Conservation (phyloP, 495 filamentous ascomycete species). For the Penicillium fimorum region DNA sequence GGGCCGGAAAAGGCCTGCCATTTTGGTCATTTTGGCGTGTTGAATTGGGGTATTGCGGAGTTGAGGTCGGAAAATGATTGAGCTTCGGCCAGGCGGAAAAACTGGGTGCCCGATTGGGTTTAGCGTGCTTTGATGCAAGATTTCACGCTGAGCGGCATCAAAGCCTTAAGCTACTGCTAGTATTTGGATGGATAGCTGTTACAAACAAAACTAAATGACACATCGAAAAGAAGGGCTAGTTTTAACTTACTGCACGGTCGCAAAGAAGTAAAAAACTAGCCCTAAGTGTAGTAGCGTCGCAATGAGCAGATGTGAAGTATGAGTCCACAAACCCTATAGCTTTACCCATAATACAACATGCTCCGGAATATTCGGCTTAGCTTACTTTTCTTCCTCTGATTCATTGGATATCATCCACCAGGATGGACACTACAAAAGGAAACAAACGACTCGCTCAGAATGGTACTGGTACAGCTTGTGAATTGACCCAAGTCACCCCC, state of each 20-base stretch:
- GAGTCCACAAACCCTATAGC: background rate
- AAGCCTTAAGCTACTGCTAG: background rate
- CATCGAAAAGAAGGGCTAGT: background rate
- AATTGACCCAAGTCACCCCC: slow-evolving; percentile 42
- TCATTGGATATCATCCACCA: background rate
- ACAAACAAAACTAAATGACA: background rate
- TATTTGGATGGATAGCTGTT: background rate
- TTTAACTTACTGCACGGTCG: background rate
- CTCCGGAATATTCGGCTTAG: background rate
- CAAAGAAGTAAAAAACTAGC: background rate
- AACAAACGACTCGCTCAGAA: background rate
- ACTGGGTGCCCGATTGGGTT: slow-evolving; percentile 29
- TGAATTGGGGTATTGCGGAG: slow-evolving; percentile 2
- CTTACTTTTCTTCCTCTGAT: background rate
- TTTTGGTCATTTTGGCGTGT: slow-evolving; percentile 26
- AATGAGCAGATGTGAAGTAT: background rate
- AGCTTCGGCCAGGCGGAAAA: slow-evolving; percentile 25
- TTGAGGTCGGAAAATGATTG: slow-evolving; percentile 13
- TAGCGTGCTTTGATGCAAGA: slow-evolving; percentile 28
- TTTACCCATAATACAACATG: background rate
- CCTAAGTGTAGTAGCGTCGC: background rate
- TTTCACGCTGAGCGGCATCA: slow-evolving; percentile 8
- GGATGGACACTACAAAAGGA: slow-evolving; percentile 1
- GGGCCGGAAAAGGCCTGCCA: slow-evolving; percentile 67
- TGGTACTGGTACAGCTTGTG: slow-evolving; percentile 46